These are phyloP conservation scores for Phyllosticta citriasiana DNA, from an alignment of 2,329 filamentous ascomycete species.

Conservation along the genomic window DNA sequence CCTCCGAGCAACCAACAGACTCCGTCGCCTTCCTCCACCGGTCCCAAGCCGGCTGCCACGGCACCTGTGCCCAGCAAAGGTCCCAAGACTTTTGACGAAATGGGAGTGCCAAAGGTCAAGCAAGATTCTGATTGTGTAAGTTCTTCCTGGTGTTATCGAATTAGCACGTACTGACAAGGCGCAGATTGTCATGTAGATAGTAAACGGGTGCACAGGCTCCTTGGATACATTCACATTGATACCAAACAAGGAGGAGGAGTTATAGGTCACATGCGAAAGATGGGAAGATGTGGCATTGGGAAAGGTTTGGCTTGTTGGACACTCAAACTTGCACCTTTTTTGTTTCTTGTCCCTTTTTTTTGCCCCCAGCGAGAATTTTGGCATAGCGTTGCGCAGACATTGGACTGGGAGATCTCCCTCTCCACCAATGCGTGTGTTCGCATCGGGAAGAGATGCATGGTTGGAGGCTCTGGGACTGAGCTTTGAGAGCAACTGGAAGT, in stretches of 20 bases:
- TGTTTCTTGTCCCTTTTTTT: not conserved
- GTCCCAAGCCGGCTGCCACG: constrained; percentile 19
- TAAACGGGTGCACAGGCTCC: not conserved
- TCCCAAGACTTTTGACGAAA: constrained; percentile 93
- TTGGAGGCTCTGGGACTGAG: not conserved
- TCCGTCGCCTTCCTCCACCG: constrained; percentile 17
- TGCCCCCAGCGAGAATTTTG: not conserved
- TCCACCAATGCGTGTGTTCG: not conserved
- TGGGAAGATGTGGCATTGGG: not conserved
- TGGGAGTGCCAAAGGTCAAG: constrained; percentile 83
- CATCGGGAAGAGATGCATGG: not conserved
- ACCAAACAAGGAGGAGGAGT: not conserved
- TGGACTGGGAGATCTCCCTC: not conserved
- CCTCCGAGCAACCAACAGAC: constrained; percentile 10
- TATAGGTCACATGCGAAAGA: not conserved
- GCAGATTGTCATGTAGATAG: constrained; percentile 16
- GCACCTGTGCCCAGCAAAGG: constrained; percentile 36
- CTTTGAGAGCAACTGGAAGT: not conserved
- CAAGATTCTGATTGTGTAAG: constrained; percentile 84
- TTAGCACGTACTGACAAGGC: constrained; percentile 12
- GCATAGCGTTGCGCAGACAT: not conserved
- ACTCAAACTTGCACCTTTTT: not conserved
- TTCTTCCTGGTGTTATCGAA: constrained; percentile 11
- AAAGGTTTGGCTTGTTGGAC: not conserved
- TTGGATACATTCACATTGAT: not conserved